Percentiles rank a stretch among this genome's conserved stretches.
Evolutionary conservation across 2,329 filamentous ascomycete species (phyloP).

Genomic region (Dendryphion nanum): DNA sequence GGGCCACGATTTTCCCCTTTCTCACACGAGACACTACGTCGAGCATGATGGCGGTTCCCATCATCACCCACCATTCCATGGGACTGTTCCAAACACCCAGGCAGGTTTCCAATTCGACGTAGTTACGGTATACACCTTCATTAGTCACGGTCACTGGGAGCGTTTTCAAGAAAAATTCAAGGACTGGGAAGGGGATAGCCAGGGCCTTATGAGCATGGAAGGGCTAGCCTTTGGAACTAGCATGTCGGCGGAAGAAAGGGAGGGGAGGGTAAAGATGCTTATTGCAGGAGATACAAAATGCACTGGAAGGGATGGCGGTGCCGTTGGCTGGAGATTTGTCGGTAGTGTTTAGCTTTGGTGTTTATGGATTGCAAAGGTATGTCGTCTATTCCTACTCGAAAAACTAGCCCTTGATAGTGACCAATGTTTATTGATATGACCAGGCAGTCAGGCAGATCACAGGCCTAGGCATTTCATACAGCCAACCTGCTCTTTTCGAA

Average conservation of each 20-base stretch:
- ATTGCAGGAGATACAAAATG: slow-evolving; percentile 13
- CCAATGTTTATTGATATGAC: no score
- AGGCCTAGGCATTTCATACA: no score
- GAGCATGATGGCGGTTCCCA: slow-evolving; percentile 6
- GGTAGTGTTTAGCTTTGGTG: no score
- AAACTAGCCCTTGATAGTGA: no score
- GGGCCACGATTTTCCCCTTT: slow-evolving; percentile 17
- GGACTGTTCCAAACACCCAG: slow-evolving; percentile 6
- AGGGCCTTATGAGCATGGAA: no score
- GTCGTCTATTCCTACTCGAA: no score
- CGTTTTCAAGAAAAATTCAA: slow-evolving; percentile 12
- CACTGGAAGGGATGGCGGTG: slow-evolving; percentile 15
- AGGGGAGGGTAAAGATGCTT: slow-evolving; percentile 15
- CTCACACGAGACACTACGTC: slow-evolving; percentile 22
- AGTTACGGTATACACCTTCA: slow-evolving; percentile 16
- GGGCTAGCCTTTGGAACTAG: no score
- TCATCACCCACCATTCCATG: no score
- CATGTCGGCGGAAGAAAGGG: slow-evolving; percentile 11
- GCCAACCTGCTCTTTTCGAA: no score
- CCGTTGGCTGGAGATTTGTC: slow-evolving; percentile 16
- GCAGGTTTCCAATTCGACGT: slow-evolving; percentile 16
- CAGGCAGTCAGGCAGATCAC: no score
- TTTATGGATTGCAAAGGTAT: no score
- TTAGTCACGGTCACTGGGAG: slow-evolving; percentile 15
- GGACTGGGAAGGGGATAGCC: slow-evolving; percentile 15